These are phyloP conservation scores for Sporothrix dimorphospora DNA, from an alignment of 2,329 filamentous ascomycete species.

Conservation along the genomic window DNA sequence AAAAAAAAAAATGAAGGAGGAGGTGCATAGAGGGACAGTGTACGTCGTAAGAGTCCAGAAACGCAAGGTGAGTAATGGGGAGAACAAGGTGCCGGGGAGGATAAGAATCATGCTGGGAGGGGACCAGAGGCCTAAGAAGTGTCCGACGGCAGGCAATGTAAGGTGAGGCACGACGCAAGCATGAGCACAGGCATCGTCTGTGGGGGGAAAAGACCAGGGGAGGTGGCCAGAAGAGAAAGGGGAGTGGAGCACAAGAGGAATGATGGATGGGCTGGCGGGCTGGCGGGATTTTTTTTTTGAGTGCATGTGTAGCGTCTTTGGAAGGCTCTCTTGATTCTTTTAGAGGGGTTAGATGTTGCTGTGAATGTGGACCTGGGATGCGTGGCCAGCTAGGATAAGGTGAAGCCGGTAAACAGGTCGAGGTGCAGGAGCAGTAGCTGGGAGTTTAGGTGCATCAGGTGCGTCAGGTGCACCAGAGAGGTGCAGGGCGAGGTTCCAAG, in stretches of 20 bases:
- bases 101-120: not conserved
- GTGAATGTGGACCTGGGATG: not conserved
- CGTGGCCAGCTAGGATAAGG: constrained; percentile 9
- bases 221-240: not conserved
- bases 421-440: not conserved
- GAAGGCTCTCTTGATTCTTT: not conserved
- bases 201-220: not conserved
- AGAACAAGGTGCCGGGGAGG: not conserved
- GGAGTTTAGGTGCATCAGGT: constrained; percentile 2
- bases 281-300: not conserved
- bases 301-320: constrained; percentile 1
- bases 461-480: constrained; percentile 14
- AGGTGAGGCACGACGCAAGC: constrained; percentile 14
- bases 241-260: not conserved
- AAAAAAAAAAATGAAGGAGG: not conserved
- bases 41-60: not conserved
- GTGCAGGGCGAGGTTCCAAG: not conserved
- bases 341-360: not conserved
- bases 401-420: not conserved
- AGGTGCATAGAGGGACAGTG: not conserved
- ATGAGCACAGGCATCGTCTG: not conserved
- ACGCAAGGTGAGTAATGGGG: not conserved
- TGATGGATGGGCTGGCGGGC: not conserved
- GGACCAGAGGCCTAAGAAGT: not conserved
- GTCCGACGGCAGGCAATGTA: not conserved